These are phyloP conservation scores for Rhodomyrtus psidioides DNA, from an alignment of 441 rosid species.

Conservation along the genomic window DNA sequence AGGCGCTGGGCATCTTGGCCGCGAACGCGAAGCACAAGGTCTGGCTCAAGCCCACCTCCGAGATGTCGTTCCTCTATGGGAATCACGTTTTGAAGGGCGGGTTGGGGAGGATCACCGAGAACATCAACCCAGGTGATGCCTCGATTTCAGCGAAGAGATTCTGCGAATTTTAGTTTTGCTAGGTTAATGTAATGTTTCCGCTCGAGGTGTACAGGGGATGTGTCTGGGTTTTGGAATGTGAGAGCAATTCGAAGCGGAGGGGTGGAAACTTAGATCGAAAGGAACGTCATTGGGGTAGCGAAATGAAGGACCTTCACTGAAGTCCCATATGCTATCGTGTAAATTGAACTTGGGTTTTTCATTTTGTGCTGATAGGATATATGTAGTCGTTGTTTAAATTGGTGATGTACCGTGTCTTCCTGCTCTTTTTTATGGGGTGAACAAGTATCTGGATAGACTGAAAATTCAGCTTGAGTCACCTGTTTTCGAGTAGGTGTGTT, in stretches of 20 bases:
- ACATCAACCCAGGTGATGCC: constrained; percentile 23
- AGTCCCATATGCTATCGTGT: neutral
- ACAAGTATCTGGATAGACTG: neutral
- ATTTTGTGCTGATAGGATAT: neutral
- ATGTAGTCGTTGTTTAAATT: neutral
- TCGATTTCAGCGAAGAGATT: constrained; percentile 2
- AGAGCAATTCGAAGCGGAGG: neutral
- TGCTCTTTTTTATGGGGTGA: neutral
- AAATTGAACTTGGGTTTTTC: neutral
- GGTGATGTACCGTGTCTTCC: neutral
- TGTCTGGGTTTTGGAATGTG: neutral
- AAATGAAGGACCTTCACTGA: neutral
- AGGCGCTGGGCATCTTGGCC: constrained; percentile 49
- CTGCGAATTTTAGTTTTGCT: neutral
- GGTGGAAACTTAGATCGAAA: neutral
- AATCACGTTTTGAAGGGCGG: constrained; percentile 97
- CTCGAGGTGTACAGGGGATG: neutral
- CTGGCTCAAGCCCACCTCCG: constrained; percentile 91
- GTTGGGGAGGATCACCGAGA: constrained; percentile 79
- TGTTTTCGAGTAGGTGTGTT: neutral
- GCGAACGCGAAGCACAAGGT: constrained; percentile 84
- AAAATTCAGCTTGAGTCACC: neutral
- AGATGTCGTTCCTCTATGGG: constrained; percentile 89
- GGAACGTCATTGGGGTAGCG: neutral
- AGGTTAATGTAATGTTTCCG: neutral